These are phyloP conservation scores for Aristolochia contorta DNA, from an alignment of 164 flowering plant species.

Conservation along the genomic window DNA sequence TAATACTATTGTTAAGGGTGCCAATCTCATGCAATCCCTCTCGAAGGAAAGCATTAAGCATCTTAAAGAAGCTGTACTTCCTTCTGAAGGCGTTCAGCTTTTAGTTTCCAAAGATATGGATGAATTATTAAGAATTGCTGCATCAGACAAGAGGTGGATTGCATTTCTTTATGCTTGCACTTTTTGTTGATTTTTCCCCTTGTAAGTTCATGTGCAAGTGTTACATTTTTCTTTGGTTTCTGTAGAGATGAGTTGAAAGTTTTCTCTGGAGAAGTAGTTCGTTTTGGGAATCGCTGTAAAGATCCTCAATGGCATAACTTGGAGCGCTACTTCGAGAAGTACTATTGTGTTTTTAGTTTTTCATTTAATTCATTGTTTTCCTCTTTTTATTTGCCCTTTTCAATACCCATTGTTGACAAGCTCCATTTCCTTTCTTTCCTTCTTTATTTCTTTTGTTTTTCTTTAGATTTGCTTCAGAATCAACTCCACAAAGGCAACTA, in stretches of 20 bases:
- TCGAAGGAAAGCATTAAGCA: slow-evolving; percentile 59
- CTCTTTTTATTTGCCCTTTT: neutral
- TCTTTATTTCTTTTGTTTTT: slow-evolving; percentile 4
- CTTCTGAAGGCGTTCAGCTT: slow-evolving; percentile 72
- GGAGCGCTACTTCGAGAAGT: slow-evolving; percentile 84
- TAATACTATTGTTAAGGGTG: slow-evolving; percentile 79
- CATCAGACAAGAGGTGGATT: slow-evolving; percentile 78
- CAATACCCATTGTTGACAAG: neutral
- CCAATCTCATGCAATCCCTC: slow-evolving; percentile 77
- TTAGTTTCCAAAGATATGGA: slow-evolving; percentile 67
- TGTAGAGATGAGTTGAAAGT: slow-evolving; percentile 75
- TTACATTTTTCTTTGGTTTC: slow-evolving; percentile 3
- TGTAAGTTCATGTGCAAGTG: neutral
- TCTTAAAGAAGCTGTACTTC: slow-evolving; percentile 66
- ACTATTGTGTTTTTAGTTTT: slow-evolving; percentile 8
- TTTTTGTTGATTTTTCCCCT: neutral
- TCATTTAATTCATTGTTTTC: slow-evolving; percentile 1
- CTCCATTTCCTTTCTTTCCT: neutral
- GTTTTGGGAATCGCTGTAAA: slow-evolving; percentile 93
- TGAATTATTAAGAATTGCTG: slow-evolving; percentile 72
- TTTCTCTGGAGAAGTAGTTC: slow-evolving; percentile 75
- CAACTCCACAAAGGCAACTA: slow-evolving; percentile 44
- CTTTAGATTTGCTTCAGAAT: slow-evolving; percentile 56
- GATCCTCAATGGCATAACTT: slow-evolving; percentile 94
- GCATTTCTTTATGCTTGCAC: neutral